A percentile compares a stretch with the other conserved stretches of the same genome.
phyloP scores from a whole-genome alignment of 495 filamentous ascomycete species.

The Beverwykella pulmonaria region DNA sequence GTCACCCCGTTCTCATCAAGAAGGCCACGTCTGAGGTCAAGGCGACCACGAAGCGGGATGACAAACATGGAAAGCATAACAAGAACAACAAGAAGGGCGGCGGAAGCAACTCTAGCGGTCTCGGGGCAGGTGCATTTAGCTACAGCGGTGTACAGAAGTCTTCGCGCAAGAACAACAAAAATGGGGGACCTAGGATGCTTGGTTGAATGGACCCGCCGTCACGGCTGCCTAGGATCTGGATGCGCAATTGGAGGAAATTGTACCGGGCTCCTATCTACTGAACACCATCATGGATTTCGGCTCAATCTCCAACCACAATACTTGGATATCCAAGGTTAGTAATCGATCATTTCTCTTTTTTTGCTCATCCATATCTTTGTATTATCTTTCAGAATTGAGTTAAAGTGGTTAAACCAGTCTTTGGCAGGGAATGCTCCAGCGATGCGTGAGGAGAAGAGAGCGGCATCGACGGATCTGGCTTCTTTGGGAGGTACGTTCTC shows the following conservation, averaged over 20 bases:
- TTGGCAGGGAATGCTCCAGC: background rate
- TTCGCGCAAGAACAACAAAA: slow-evolving; percentile 12
- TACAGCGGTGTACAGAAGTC: slow-evolving; percentile 24
- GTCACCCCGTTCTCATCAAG: slow-evolving; percentile 84
- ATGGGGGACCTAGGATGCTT: slow-evolving; percentile 15
- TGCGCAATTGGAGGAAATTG: background rate
- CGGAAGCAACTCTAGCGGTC: background rate
- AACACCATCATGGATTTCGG: background rate
- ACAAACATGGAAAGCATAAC: slow-evolving; percentile 44
- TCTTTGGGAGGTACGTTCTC: background rate
- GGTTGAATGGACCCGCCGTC: background rate
- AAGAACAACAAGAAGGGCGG: slow-evolving; percentile 22
- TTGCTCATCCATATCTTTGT: background rate
- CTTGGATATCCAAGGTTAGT: background rate
- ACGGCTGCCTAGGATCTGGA: background rate
- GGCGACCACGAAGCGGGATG: slow-evolving; percentile 50
- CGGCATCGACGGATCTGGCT: background rate
- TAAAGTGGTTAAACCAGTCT: background rate
- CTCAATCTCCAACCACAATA: background rate
- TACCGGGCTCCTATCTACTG: background rate
- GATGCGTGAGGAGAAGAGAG: background rate
- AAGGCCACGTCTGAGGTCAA: slow-evolving; percentile 90
- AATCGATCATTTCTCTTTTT: background rate
- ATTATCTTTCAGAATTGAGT: background rate
- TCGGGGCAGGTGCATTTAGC: background rate